Base-by-base conservation (phyloP, 345 rosid genomes). In the Durio zibethinus region DNA sequence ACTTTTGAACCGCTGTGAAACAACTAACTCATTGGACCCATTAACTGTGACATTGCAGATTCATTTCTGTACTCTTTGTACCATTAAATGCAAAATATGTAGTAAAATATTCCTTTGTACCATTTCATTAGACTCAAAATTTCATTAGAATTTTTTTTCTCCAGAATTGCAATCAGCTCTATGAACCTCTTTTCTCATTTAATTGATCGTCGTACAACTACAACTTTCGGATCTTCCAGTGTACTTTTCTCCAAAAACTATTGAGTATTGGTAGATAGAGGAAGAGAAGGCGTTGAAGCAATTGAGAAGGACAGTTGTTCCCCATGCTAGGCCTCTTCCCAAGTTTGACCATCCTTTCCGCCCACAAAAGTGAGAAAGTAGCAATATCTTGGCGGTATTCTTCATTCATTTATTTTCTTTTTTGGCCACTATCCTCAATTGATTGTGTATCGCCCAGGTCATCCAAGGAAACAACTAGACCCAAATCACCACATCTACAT, bases 231-330 rank as follows among this genome's bases (percentile, higher is more conserved):
- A n/a, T n/a, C n/a, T n/a, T n/a, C n/a, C n/a, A n/a, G n/a, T n/a
- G n/a, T n/a, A n/a, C n/a, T n/a, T n/a, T n/a, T n/a, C n/a, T n/a
- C n/a, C n/a, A n/a, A n/a, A n/a, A n/a, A n/a, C n/a, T 20, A 23
- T 31, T 33, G 11, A 15, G 10, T 20, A 73, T 23, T 23, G 67
- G 70, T 87, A 93, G 99, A 81, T 90, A 76, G 98, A 97, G 76
- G 99, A 97, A 83, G 98, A 94, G 83, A 91, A 89, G 72, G 97
- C 88, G 52, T 59, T 94, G 86, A 97, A 97, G 83, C 98, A 91
- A 75, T 36, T 97, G 85, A 88, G 99, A 66, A 88, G 93, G 78
- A 90, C 97, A 76, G 75, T 97, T 97, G 98, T 94, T 77, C 98
- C 95, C 72, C 93, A 88, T 59, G 97, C 97, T 11, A 89, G 91